Conservation (phyloP, 2,329 filamentous ascomycete species). For the Paraphoma sp. region DNA sequence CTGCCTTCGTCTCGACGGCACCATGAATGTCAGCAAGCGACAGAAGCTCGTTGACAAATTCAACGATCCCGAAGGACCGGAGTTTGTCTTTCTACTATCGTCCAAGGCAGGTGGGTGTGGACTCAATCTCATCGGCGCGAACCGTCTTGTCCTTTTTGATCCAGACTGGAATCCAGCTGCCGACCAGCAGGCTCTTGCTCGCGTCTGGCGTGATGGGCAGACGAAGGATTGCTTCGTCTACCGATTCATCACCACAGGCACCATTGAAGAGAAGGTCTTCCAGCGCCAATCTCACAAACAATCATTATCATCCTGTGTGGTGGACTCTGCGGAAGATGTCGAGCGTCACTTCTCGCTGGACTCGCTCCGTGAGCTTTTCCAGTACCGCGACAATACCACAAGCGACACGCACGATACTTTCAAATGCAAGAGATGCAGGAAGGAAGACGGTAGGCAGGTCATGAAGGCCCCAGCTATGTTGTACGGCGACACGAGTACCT, state of each 20-base stretch:
- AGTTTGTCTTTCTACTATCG: conserved; percentile 95
- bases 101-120: conserved; percentile 97
- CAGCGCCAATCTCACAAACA: conserved; percentile 98
- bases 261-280: conserved; percentile 99
- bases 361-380: conserved; percentile 89
- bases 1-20: conserved; percentile 87
- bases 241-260: conserved; percentile 97
- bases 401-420: conserved; percentile 99
- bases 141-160: conserved; percentile 93
- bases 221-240: conserved; percentile 99
- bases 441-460: conserved; percentile 82
- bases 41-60: conserved; percentile 98
- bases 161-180: conserved; percentile 96
- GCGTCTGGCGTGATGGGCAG: conserved; percentile 98
- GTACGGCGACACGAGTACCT: conserved; percentile 98
- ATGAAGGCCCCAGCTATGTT: conserved; percentile 94
- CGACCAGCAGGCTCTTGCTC: conserved; percentile 93
- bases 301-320: conserved; percentile 92
- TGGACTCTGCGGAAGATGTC: conserved; percentile 95
- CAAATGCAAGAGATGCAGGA: conserved; percentile 91
- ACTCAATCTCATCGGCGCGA: conserved; percentile 93
- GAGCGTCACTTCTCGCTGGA: conserved; percentile 96
- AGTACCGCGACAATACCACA: conserved; percentile 82
- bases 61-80: conserved; percentile 87
- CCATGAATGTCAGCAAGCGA: conserved; percentile 96